A percentile compares a stretch with the other conserved stretches of the same genome.
Conservation (phyloP, 208 protist genomes). For the Pavlovales sp. region DNA sequence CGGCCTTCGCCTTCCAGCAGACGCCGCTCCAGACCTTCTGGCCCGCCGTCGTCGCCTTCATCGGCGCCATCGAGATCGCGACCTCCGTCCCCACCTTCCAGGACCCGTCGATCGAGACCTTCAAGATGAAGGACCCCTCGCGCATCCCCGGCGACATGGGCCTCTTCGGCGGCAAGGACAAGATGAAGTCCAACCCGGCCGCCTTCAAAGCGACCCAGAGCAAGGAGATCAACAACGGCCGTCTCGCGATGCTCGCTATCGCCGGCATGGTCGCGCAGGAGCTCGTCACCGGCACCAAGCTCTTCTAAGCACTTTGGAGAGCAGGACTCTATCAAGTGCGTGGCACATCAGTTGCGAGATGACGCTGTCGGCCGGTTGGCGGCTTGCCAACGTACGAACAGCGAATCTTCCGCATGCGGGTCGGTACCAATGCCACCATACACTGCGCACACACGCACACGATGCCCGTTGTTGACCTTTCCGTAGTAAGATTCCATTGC, state of each 20-base stretch:
- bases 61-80: neutral
- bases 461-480: too few species aligned
- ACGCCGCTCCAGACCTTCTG: conserved; percentile 33
- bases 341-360: too few species aligned
- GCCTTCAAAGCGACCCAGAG: conserved; percentile 1
- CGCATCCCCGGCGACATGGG: conserved; percentile 2
- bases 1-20: conserved; percentile 21
- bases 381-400: too few species aligned
- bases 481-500: too few species aligned
- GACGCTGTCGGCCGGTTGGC: too few species aligned
- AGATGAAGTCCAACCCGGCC: neutral
- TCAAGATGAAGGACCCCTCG: neutral
- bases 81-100: neutral
- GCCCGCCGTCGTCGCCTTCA: neutral
- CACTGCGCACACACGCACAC: too few species aligned
- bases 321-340: too few species aligned
- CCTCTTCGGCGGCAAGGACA: neutral
- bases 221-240: conserved; percentile 45
- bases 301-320: neutral
- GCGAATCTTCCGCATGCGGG: too few species aligned
- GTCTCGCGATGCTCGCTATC: conserved; percentile 22
- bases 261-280: conserved; percentile 8
- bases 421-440: too few species aligned
- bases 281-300: neutral
- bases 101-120: neutral